phyloP scores from a whole-genome alignment of 1,139 yeast species.

The Nakaseomyces glabratus region DNA sequence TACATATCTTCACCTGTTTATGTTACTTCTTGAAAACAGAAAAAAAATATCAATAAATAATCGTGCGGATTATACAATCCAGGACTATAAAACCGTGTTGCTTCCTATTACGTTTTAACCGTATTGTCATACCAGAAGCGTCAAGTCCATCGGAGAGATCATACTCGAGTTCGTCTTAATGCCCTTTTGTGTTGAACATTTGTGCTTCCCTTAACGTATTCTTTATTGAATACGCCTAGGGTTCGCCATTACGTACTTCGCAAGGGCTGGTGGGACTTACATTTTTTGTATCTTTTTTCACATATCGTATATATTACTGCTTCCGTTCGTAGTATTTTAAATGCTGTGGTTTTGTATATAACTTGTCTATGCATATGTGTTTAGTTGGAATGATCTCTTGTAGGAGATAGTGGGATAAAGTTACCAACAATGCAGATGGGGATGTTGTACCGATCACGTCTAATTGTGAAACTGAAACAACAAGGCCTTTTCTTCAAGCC shows the following conservation, averaged over 20 bases:
- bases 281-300: constrained; percentile 17
- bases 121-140: constrained; percentile 37
- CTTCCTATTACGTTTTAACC: constrained; percentile 34
- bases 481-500: constrained; percentile 78
- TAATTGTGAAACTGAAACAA: constrained; percentile 87
- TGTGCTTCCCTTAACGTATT: too few relatives aligned
- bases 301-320: neutral
- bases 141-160: constrained; percentile 60
- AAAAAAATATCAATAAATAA: constrained; percentile 26
- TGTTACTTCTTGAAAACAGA: too few relatives aligned
- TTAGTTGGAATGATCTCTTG: constrained; percentile 3
- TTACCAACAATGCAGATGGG: constrained; percentile 97
- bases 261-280: constrained; percentile 61
- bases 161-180: constrained; percentile 46
- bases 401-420: constrained; percentile 61
- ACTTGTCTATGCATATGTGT: neutral
- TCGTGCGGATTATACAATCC: constrained; percentile 55
- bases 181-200: constrained; percentile 35
- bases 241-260: constrained; percentile 17
- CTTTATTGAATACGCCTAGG: too few relatives aligned
- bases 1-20: too few relatives aligned
- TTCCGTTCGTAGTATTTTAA: neutral
- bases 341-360: too few relatives aligned
- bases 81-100: constrained; percentile 60
- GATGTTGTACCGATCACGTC: constrained; percentile 87